These are phyloP conservation scores for Kalmusia sp. DNA, from an alignment of 2,329 filamentous ascomycete species.

Conservation along the genomic window DNA sequence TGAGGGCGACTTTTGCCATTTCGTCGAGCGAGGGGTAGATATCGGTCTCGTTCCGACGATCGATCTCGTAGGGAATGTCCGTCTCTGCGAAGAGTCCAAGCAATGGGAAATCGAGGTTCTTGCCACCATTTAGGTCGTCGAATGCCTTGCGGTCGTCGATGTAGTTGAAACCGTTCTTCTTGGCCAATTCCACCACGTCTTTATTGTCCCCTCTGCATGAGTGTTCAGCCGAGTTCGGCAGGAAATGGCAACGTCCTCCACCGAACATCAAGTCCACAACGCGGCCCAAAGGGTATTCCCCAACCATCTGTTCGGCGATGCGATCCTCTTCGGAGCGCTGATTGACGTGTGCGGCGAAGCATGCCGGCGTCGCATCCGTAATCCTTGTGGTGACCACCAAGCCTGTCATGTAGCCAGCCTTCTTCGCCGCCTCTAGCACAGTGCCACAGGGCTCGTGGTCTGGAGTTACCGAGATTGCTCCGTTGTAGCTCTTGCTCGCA, in stretches of 20 bases:
- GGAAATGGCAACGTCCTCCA: constrained; percentile 90
- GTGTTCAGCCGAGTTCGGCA: constrained; percentile 80
- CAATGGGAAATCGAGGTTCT: constrained; percentile 75
- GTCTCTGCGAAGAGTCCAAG: constrained; percentile 82
- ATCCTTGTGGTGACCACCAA: constrained; percentile 94
- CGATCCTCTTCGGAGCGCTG: constrained; percentile 81
- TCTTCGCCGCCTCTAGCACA: constrained; percentile 90
- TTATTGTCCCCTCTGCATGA: constrained; percentile 81
- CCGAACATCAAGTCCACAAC: constrained; percentile 93
- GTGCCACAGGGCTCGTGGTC: constrained; percentile 89
- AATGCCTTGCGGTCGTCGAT: constrained; percentile 76
- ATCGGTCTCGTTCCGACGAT: constrained; percentile 79
- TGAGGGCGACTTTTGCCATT: constrained; percentile 85
- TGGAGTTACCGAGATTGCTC: constrained; percentile 88
- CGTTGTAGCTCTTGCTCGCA: constrained; percentile 93
- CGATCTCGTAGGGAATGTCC: constrained; percentile 93
- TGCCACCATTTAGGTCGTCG: constrained; percentile 72
- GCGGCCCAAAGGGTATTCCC: constrained; percentile 83
- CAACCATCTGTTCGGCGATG: constrained; percentile 91
- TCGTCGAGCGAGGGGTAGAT: constrained; percentile 88
- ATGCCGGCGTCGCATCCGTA: constrained; percentile 95
- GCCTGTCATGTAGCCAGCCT: constrained; percentile 89
- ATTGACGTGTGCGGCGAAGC: constrained; percentile 89
- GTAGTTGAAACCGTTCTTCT: constrained; percentile 82
- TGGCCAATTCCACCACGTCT: constrained; percentile 77